Evolutionary conservation across 1,284 basidiomycete species (phyloP).

Genomic region (Wallemia hederae): DNA sequence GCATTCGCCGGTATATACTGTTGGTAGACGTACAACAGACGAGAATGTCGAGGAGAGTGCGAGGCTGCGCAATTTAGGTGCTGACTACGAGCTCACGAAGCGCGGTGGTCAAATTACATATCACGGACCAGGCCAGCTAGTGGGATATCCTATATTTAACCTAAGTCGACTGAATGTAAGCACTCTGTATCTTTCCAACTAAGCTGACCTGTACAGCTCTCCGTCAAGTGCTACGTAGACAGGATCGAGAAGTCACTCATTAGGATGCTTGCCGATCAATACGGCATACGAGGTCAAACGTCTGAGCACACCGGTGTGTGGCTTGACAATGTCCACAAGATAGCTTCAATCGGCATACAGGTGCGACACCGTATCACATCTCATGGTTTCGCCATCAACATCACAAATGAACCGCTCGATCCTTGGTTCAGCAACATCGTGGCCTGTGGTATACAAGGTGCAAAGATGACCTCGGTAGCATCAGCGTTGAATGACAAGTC

Average conservation of each 20-base stretch:
- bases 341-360: constrained; percentile 87
- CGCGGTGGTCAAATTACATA: constrained; percentile 86
- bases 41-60: constrained; percentile 15
- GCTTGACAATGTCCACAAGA: constrained; percentile 33
- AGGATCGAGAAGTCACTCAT: constrained; percentile 33
- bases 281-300: constrained; percentile 25
- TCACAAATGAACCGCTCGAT: constrained; percentile 40
- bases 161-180: constrained; percentile 30
- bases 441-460: constrained; percentile 73
- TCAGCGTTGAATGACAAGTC: not conserved
- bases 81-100: constrained; percentile 54
- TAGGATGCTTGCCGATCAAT: constrained; percentile 26
- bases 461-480: constrained; percentile 5
- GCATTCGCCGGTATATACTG: constrained; percentile 80
- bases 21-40: constrained; percentile 34
- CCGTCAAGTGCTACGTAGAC: constrained; percentile 40
- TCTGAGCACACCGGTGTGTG: constrained; percentile 52
- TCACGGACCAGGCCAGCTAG: constrained; percentile 89
- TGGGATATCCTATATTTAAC: constrained; percentile 82
- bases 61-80: constrained; percentile 42
- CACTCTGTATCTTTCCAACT: not conserved
- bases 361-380: constrained; percentile 74
- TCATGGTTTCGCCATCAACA: constrained; percentile 83
- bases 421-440: constrained; percentile 62
- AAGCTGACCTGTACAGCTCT: not conserved